Evolutionary conservation across 2,329 filamentous ascomycete genomes (phyloP), one percentile per base, ranked within the genome.

Genomic region (Arthrinium phaeospermum): DNA sequence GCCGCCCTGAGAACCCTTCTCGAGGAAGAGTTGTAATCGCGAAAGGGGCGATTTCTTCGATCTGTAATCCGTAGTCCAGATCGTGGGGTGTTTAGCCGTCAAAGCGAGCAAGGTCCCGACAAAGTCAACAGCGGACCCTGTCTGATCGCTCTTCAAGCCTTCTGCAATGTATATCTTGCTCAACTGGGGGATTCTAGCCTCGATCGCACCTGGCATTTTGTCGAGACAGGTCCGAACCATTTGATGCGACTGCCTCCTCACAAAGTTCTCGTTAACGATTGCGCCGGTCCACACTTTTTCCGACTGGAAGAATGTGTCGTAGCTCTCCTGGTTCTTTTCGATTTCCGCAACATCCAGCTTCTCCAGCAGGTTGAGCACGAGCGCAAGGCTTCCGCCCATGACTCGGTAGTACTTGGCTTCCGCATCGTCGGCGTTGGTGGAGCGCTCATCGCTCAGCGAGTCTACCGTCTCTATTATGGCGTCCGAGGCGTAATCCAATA

Each of bases 401-500:
- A 98, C 95, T 67, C 96, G 89, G 73, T 91, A 90, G 83, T 97
- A 96, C 77, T 98, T 98, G 24, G 93, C 90, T 75, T 95, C 90
- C 4, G 94, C 91, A 80, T 99, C 96, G 76, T 98, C 96, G 12
- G 89, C 84, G 73, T 91, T 96, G 4, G 95, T 94, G 0, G 91
- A 94, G 34, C 96, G 89, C 82, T 97, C 94, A 80, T 99, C 96
- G 79, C 95, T 98, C 47, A 99, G 85, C 0, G 94, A 97, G 47
- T 92, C 88, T 3, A 92, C 82, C 0, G 93, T 96, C 82, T 99
- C 96, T 71, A 92, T 90, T 57, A 96, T 89, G 6, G 94, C 94
- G 78, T 94, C 91, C 71, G 89, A 90, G 72, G 94, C 94, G 81
- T 94, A 98, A 69, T 95, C 91, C 72, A 98, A 85, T 57, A 98